A percentile compares a stretch with the other conserved stretches of the same genome.
These are phyloP conservation scores for Podaxis mareebaensis DNA, from an alignment of 768 basidiomycete genomes.

Conservation along the genomic window DNA sequence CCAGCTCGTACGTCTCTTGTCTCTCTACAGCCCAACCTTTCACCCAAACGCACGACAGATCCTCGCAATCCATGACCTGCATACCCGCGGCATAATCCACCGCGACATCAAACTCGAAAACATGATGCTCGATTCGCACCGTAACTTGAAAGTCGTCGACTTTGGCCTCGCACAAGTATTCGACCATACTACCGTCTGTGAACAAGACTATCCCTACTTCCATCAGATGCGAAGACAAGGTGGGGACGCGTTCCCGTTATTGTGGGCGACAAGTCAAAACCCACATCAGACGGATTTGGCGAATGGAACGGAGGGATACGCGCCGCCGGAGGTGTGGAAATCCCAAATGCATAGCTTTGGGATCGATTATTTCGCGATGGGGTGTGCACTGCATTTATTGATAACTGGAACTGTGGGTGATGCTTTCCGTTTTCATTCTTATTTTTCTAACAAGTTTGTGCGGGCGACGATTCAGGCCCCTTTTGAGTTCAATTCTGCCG, in stretches of 20 bases:
- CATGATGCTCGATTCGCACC: slow-evolving; percentile 16
- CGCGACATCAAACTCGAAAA: slow-evolving; percentile 21
- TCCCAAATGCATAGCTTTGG: slow-evolving; percentile 14
- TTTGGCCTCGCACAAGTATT: slow-evolving; percentile 17
- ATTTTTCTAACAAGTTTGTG: neutral
- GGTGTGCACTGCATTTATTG: slow-evolving; percentile 11
- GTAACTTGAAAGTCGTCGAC: slow-evolving; percentile 17
- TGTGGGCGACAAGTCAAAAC: slow-evolving; percentile 13
- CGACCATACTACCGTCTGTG: slow-evolving; percentile 7
- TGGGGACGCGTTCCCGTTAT: slow-evolving; percentile 6
- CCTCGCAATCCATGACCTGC: slow-evolving; percentile 17
- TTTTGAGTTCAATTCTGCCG: slow-evolving; percentile 1
- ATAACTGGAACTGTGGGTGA: slow-evolving; percentile 7
- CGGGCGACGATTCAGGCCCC: neutral
- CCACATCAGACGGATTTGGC: slow-evolving; percentile 14
- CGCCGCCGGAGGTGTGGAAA: slow-evolving; percentile 13
- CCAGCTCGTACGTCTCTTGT: neutral
- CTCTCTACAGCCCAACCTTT: neutral
- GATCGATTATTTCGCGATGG: slow-evolving; percentile 15
- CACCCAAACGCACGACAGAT: neutral
- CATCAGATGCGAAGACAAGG: neutral
- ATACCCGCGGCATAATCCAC: slow-evolving; percentile 18
- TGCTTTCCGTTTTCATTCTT: neutral
- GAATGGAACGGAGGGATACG: slow-evolving; percentile 13
- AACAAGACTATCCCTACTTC: slow-evolving; percentile 2